Base-by-base conservation (phyloP, 108 stramenopile species). In the Cyclotella sp. region DNA sequence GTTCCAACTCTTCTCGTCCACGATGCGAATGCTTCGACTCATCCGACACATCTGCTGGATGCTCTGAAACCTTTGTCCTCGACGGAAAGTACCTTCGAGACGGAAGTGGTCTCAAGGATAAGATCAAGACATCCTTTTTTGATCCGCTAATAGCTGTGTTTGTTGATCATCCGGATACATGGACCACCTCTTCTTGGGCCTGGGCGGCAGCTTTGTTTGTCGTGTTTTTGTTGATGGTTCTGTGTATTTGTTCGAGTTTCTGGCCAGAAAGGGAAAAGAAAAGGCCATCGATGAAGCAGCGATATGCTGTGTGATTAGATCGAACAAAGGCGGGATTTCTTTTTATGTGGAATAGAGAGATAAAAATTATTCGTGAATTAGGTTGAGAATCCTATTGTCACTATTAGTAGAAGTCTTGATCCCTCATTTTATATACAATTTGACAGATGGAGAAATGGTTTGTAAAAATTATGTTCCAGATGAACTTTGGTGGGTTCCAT, bases 61-160 rank as follows among this genome's bases (percentile, higher is more conserved):
- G 94, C 66, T 91, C 91, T 14, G 90, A 91, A 45, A 89, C 91
- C 0, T 76, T 89, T 60, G 66, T 91, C 21, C 82, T 89, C 0
- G 84, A 90, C 53, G 91, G 91, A 49, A 88, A 82, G 49, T 95
- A 89, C 57, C 68, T 95, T 42, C 78, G 80, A 18, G 88, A 93
- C 70, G 76, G 86, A 19, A 75, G 49, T 67, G 87, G 83, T 27
- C 71, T 95, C 7, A 79, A 82, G 43, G 78, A 95, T 87, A 87
- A 86, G 45, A 46, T 91, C 57, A 84, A 90, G 76, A 87, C 92
- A 30, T 85, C 85, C 55, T 93, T 92, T 61, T 95, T 95, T 68
- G 94, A 95, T 71, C 92, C 91, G 5, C 70, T 95, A 16, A 78
- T 93, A 52, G 84, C 92, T 18, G 90, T 93, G n/a, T 95, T 95